Base-by-base conservation (phyloP, 179 eudicot genomes). In the Carnegiea gigantea region DNA sequence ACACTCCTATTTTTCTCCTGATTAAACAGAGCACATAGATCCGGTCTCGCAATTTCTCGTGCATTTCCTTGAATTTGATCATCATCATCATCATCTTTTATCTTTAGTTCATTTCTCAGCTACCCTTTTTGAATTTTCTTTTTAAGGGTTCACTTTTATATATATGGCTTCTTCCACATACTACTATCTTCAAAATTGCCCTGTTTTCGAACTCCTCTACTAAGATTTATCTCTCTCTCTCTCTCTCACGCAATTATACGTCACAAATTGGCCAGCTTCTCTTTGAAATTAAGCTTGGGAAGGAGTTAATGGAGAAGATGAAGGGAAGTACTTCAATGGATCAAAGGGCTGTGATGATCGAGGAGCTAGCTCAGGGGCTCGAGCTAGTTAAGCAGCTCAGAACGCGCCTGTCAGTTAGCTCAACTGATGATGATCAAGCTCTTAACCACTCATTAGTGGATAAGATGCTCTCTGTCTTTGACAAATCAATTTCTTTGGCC, bases 391-490 rank as follows among this genome's bases (percentile, higher is more conserved):
- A 70, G n/a, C 44, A 36, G 2, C 73, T 70, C 9, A 43, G 73
- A 70, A 18, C 21, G 8, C 73, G 46, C 17, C 33, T 70, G 44
- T 18, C 17, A 36, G 26, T 30, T 36, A 30, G 36, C 10, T 15
- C 73, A 30, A 70, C 5, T 26, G 30, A 28, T 6, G 40, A 30
- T 70, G 23, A 70, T 6, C 73, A 70, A 70, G 73, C 73, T 26
- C 73, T 70, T 70, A 70, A 70, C 33, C 28, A 70, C 44, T 70
- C 46, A 36, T 36, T 70, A 18, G 9, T 70, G n/a, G 73, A 70
- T 30, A 33, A 70, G 43, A 70, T 70, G 73, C 21, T 70, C 20
- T 70, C 73, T 33, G 28, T 26, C n/a, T 70, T 70, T 70, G 46
- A 70, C 12, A 70, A 70, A 0, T 70, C 73, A 70, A 33, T 70